These are phyloP conservation scores for Biscogniauxia sp. DNA, from an alignment of 2,329 filamentous ascomycete species.

Conservation along the genomic window DNA sequence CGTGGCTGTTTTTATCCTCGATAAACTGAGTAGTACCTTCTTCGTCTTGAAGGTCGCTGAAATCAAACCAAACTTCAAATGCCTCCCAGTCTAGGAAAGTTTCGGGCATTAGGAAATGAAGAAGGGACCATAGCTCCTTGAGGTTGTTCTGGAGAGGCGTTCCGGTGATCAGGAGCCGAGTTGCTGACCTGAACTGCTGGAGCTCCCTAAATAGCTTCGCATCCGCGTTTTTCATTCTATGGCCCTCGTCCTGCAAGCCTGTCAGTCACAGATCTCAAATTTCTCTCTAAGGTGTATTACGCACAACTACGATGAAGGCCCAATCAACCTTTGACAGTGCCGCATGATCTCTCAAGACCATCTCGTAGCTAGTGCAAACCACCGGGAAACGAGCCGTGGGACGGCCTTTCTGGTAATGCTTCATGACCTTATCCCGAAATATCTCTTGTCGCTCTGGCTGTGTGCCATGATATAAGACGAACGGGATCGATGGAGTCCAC, in stretches of 20 bases:
- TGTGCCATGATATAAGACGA: constrained; percentile 85
- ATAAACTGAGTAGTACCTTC: constrained; percentile 75
- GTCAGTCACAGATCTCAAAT: constrained; percentile 14
- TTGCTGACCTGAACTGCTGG: constrained; percentile 84
- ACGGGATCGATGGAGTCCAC: constrained; percentile 87
- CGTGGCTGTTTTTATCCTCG: constrained; percentile 73
- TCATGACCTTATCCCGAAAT: constrained; percentile 69
- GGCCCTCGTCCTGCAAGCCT: constrained; percentile 73
- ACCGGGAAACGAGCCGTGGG: constrained; percentile 74
- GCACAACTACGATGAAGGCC: constrained; percentile 94
- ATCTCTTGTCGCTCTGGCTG: constrained; percentile 74
- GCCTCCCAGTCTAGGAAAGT: constrained; percentile 92
- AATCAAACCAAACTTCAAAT: constrained; percentile 97
- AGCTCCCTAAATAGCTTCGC: constrained; percentile 88
- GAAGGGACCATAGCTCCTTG: constrained; percentile 87
- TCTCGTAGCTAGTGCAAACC: constrained; percentile 93
- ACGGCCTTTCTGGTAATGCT: constrained; percentile 60
- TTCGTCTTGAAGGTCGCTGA: constrained; percentile 85
- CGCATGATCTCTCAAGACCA: constrained; percentile 86
- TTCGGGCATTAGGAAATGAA: constrained; percentile 89
- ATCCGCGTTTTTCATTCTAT: constrained; percentile 95
- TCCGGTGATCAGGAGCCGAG: constrained; percentile 87
- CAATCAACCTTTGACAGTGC: constrained; percentile 81
- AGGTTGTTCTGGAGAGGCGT: constrained; percentile 96
- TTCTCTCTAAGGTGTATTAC: constrained; percentile 22